Conservation (phyloP, 2,329 filamentous ascomycete species). For the Cadophora luteo-olivacea region DNA sequence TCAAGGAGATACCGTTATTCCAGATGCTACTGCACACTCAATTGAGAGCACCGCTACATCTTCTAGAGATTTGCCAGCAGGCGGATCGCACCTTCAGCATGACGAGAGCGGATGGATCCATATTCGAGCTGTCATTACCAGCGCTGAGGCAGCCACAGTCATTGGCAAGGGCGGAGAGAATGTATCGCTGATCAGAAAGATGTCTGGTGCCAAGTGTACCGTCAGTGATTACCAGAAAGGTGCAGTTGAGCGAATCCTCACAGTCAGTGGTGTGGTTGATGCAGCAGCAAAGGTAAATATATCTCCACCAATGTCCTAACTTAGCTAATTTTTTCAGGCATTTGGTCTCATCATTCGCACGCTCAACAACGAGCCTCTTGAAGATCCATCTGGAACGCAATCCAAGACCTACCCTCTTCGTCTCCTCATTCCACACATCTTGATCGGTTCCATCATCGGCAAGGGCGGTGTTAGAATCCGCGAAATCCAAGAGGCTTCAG, state of each 20-base stretch:
- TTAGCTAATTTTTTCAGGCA: constrained; percentile 60
- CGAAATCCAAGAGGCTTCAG: constrained; percentile 97
- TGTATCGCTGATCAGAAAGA: constrained; percentile 92
- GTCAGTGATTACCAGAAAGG: constrained; percentile 98
- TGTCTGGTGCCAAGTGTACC: constrained; percentile 97
- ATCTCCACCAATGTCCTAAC: constrained; percentile 1
- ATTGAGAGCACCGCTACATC: constrained; percentile 55
- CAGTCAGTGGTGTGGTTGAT: constrained; percentile 95
- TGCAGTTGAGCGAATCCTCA: constrained; percentile 95
- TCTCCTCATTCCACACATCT: constrained; percentile 92
- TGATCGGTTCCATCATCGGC: constrained; percentile 98
- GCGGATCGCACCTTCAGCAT: constrained; percentile 61
- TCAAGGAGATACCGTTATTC: constrained; percentile 73
- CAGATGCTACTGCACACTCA: constrained; percentile 62
- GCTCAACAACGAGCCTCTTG: constrained; percentile 93
- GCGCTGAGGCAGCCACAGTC: constrained; percentile 94
- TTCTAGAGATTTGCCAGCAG: constrained; percentile 42
- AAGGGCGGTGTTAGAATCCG: constrained; percentile 96
- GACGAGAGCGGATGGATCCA: constrained; percentile 98
- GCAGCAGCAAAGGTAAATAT: constrained; percentile 87
- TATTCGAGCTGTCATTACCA: constrained; percentile 95
- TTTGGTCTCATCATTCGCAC: constrained; percentile 98
- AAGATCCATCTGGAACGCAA: constrained; percentile 85
- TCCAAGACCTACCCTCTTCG: constrained; percentile 98
- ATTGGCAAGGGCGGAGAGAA: constrained; percentile 99